A percentile compares a stretch with the other conserved stretches of the same genome.
Evolutionary conservation across 805 yeast species (phyloP).

Genomic region (Cyberlindnera japonica): DNA sequence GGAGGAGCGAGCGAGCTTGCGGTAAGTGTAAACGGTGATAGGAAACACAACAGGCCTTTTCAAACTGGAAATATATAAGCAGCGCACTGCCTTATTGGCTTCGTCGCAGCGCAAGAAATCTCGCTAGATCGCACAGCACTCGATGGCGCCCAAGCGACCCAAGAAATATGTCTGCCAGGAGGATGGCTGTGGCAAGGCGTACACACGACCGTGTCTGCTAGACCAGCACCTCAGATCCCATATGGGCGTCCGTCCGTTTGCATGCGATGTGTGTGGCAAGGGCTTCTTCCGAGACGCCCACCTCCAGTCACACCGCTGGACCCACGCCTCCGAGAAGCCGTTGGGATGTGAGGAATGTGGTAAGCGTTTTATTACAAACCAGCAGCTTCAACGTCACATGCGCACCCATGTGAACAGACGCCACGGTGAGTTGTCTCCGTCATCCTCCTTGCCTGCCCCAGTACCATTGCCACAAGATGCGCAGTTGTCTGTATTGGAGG

Average conservation of each 20-base stretch:
- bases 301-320: slow-evolving; percentile 67
- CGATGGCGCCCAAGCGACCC: slow-evolving; percentile 20
- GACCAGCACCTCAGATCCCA: slow-evolving; percentile 71
- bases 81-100: not conserved
- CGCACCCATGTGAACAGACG: slow-evolving; percentile 40
- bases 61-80: no score
- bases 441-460: not conserved
- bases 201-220: slow-evolving; percentile 51
- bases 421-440: not conserved
- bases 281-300: slow-evolving; percentile 72
- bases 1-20: no score
- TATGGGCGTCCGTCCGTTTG: slow-evolving; percentile 69
- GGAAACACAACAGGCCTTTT: no score
- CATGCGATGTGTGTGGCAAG: slow-evolving; percentile 58
- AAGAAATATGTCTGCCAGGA: slow-evolving; percentile 44
- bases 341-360: slow-evolving; percentile 52
- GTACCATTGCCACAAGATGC: slow-evolving; percentile 25
- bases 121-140: not conserved
- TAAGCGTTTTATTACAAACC: slow-evolving; percentile 57
- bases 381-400: slow-evolving; percentile 58
- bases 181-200: slow-evolving; percentile 49
- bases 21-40: no score
- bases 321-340: slow-evolving; percentile 59
- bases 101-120: not conserved
- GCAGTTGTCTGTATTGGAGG: not conserved